Evolutionary conservation across 2,329 filamentous ascomycete species (phyloP), one percentile per base, ranked within the genome.

Genomic region (Myriosclerotinia duriaeana): DNA sequence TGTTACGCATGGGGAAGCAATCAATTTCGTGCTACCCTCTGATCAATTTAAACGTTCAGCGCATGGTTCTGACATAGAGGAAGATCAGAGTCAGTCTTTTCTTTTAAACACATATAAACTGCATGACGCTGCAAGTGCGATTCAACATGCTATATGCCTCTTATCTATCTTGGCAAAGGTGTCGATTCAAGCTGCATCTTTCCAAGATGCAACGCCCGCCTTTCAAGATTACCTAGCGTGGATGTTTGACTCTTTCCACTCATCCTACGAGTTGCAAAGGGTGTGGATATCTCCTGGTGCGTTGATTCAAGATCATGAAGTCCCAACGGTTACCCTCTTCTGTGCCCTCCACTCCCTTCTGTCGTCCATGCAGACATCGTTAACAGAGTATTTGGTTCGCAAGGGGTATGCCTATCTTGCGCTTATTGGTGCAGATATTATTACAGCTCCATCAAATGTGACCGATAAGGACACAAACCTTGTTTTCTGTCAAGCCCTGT

Each of bases 151-250:
- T 34, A 69, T 68, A 8, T 62, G 72, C 40, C 50, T 76, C 26
- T 64, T 77, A 34, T 69, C 58, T n/a, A 72, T 76, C n/a, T 56
- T 77, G 48, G 69, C 69, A 15, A 69, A 73, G 52, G 65, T 76
- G 17, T 76, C 74, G 20, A 68, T 71, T 4, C 71, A 69, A 64
- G 69, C 72, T 55, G 67, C 69, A n/a, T 40, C 53, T 17, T 69
- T 70, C 14, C 71, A 69, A 64, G 70, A 74, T 69, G 69, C 73
- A 59, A 72, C 72, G n/a, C 68, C 71, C 12, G 71, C 72, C 52
- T 75, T 76, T 67, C 72, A 75, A 67, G 72, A 75, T 38, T 74
- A 77, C 54, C 34, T 76, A 9, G 69, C 70, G 14, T 77, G 75
- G 76, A 59, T 77, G 38, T 56, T 77, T 20, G 76, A 77, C 58